Evolutionary conservation across 306 rosid species (phyloP).

Genomic region (Vigna radiata): DNA sequence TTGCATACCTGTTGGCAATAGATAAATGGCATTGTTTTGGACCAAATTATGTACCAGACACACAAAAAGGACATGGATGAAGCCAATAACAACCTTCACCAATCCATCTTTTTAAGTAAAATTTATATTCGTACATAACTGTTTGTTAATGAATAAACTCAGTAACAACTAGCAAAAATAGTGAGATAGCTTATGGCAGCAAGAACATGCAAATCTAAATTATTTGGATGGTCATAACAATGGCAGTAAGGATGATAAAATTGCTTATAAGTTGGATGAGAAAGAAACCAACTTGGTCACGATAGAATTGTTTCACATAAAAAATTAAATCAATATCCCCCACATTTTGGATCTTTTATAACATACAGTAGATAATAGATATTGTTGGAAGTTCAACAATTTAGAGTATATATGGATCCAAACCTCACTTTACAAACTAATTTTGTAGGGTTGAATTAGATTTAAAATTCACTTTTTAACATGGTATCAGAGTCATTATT

Average conservation of each 20-base stretch:
- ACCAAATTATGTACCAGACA: conserved; percentile 6
- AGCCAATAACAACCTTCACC: neutral
- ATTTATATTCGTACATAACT: conserved; percentile 7
- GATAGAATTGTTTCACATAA: conserved; percentile 13
- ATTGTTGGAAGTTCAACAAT: neutral
- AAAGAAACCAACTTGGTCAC: conserved; percentile 38
- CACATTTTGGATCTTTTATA: conserved; percentile 19
- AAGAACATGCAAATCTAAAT: conserved; percentile 18
- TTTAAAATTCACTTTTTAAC: too few relatives aligned
- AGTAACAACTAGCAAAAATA: conserved; percentile 18
- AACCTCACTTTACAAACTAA: too few relatives aligned
- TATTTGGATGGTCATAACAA: conserved; percentile 1
- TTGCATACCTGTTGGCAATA: conserved; percentile 77
- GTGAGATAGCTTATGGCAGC: conserved; percentile 14
- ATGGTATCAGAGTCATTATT: too few relatives aligned
- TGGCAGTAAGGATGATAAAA: conserved; percentile 31
- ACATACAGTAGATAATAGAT: conserved; percentile 25
- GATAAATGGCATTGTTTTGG: conserved; percentile 30
- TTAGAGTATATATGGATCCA: too few relatives aligned
- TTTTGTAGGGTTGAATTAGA: too few relatives aligned
- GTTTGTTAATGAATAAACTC: conserved; percentile 12
- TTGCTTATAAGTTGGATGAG: conserved; percentile 28
- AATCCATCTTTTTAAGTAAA: conserved; percentile 26
- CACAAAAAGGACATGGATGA: neutral
- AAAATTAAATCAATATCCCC: conserved; percentile 9